Percentiles rank a stretch among this genome's conserved stretches.
phyloP scores from a whole-genome alignment of 75 land plant species.

The Pinus tabuliformis region DNA sequence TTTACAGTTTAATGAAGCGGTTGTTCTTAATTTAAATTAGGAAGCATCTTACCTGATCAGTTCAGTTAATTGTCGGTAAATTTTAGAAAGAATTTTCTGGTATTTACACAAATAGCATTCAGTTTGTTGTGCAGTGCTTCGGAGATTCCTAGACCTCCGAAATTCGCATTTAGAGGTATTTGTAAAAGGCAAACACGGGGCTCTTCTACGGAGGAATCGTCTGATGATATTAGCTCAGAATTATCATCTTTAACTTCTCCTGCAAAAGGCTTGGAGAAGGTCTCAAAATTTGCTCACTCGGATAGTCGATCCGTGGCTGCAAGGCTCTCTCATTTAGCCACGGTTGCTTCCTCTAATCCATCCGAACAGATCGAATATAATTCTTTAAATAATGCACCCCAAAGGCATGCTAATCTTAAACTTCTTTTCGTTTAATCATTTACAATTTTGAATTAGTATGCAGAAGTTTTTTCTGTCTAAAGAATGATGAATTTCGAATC shows the following conservation, averaged over 20 bases:
- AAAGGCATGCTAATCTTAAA: neutral
- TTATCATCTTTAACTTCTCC: neutral
- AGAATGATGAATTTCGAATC: too few species aligned
- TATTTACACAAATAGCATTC: neutral
- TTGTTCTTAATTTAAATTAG: neutral
- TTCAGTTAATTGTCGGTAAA: neutral
- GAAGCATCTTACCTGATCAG: too few species aligned
- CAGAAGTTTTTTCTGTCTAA: too few species aligned
- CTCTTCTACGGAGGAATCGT: neutral
- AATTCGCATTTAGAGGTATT: neutral
- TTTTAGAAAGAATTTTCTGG: neutral
- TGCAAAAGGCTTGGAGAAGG: neutral
- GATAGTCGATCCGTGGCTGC: neutral
- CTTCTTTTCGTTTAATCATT: neutral
- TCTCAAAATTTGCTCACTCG: neutral
- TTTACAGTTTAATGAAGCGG: neutral
- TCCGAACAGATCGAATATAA: neutral
- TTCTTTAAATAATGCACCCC: neutral
- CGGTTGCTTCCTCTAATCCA: slow-evolving; percentile 1
- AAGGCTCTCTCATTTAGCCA: neutral
- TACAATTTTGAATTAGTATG: neutral
- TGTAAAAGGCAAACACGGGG: neutral
- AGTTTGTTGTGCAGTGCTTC: neutral
- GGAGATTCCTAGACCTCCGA: neutral
- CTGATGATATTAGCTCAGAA: neutral